These are phyloP conservation scores for Neodidymelliopsis sp. DNA, from an alignment of 2,329 filamentous ascomycete genomes.

Conservation along the genomic window DNA sequence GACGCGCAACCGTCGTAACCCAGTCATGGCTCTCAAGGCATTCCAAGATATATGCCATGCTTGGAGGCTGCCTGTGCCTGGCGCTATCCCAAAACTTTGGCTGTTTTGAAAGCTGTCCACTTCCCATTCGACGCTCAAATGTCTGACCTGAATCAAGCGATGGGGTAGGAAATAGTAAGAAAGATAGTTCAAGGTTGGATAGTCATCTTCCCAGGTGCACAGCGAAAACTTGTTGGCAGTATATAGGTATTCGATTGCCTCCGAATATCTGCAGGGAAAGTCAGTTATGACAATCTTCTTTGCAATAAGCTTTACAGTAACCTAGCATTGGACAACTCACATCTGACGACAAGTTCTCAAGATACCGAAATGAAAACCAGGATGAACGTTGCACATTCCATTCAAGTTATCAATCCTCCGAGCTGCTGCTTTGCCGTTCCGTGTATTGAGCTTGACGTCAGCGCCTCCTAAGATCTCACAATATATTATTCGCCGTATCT, in stretches of 20 bases:
- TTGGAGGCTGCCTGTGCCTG: background rate
- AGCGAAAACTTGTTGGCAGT: slow-evolving; percentile 28
- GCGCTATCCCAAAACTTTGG: background rate
- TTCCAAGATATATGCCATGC: slow-evolving; percentile 29
- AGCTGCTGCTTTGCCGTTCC: slow-evolving; percentile 16
- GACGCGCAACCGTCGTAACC: slow-evolving; percentile 28
- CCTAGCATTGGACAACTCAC: too few relatives aligned
- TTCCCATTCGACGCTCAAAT: slow-evolving; percentile 27
- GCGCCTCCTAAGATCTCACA: slow-evolving; percentile 19
- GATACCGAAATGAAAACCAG: slow-evolving; percentile 15
- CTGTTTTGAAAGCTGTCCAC: slow-evolving; percentile 19
- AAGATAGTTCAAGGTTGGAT: slow-evolving; percentile 24
- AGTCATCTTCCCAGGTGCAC: slow-evolving; percentile 20
- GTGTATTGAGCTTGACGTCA: slow-evolving; percentile 19
- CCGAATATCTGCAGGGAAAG: slow-evolving; percentile 27
- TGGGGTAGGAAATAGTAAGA: slow-evolving; percentile 29
- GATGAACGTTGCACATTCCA: too few relatives aligned
- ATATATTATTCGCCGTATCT: slow-evolving; percentile 33
- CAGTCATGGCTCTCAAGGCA: slow-evolving; percentile 21
- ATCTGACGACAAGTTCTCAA: slow-evolving; percentile 32
- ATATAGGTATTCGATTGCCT: slow-evolving; percentile 33
- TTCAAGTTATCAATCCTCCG: too few relatives aligned
- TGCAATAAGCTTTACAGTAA: too few relatives aligned
- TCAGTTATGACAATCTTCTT: slow-evolving; percentile 1
- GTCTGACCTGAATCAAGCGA: slow-evolving; percentile 26